Percentiles rank a stretch among this genome's conserved stretches.
These are phyloP conservation scores for Petasospora fabianii DNA, from an alignment of 1,139 yeast genomes.

Conservation along the genomic window DNA sequence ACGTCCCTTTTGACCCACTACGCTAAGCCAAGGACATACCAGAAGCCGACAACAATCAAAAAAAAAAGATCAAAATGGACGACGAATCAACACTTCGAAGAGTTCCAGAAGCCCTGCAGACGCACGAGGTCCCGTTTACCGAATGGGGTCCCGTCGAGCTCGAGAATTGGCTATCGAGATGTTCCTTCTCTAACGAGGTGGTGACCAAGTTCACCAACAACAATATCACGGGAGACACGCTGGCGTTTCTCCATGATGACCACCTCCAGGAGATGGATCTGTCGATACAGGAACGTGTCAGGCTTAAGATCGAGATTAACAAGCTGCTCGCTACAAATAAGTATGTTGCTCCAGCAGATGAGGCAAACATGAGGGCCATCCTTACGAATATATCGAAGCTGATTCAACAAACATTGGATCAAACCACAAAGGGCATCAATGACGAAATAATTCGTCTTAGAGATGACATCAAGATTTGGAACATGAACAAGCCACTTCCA, in stretches of 20 bases:
- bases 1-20: no score
- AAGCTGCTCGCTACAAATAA: slow-evolving; percentile 33
- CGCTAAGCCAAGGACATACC: no score
- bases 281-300: slow-evolving; percentile 39
- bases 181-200: slow-evolving; percentile 17
- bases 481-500: slow-evolving; percentile 24
- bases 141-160: slow-evolving; percentile 26
- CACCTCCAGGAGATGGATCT: slow-evolving; percentile 62
- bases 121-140: slow-evolving; percentile 9
- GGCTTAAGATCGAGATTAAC: slow-evolving; percentile 46
- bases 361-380: slow-evolving; percentile 31
- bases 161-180: slow-evolving; percentile 22
- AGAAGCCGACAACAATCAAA: neutral
- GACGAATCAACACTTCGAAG: slow-evolving; percentile 3
- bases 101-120: slow-evolving; percentile 3
- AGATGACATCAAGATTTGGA: slow-evolving; percentile 25
- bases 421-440: slow-evolving; percentile 27
- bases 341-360: slow-evolving; percentile 30
- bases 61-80: neutral
- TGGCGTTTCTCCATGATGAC: slow-evolving; percentile 55
- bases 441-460: slow-evolving; percentile 22
- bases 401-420: slow-evolving; percentile 38
- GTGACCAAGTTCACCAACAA: slow-evolving; percentile 41
- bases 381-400: slow-evolving; percentile 28
- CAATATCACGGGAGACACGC: slow-evolving; percentile 58